Conservation (phyloP, 176 grass and related monocot genomes). For the Cenchrus purpureus region DNA sequence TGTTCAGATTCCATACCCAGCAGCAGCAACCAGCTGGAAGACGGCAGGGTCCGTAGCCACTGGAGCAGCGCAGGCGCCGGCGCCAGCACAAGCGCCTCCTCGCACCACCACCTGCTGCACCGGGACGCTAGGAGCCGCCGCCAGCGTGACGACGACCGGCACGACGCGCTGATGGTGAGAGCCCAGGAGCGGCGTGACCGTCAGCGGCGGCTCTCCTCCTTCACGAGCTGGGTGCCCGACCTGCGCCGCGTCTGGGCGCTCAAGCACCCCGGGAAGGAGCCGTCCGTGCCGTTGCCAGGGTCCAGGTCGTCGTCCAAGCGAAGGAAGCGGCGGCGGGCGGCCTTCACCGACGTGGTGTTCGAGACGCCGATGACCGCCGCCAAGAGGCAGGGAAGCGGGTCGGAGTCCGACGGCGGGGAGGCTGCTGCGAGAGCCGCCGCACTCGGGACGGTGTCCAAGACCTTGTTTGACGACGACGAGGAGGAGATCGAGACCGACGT, state of each 20-base stretch:
- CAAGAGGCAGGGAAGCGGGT: constrained; percentile 30
- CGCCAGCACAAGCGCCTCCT: not conserved
- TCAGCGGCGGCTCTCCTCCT: constrained; percentile 70
- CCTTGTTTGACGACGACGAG: constrained; percentile 54
- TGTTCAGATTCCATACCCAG: constrained; percentile 67
- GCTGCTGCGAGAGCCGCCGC: not conserved
- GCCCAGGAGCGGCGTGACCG: constrained; percentile 74
- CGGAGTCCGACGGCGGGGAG: not conserved
- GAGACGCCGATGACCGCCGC: constrained; percentile 76
- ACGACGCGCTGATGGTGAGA: constrained; percentile 48
- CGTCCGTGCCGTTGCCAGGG: not conserved
- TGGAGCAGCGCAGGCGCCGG: not conserved
- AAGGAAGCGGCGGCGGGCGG: constrained; percentile 46
- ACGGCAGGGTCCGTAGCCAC: constrained; percentile 13
- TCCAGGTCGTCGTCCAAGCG: constrained; percentile 46
- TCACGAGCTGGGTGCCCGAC: constrained; percentile 91
- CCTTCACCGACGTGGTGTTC: constrained; percentile 60
- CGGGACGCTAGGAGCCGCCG: not conserved
- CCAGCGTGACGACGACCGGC: constrained; percentile 20
- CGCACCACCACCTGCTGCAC: not conserved
- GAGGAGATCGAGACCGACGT: constrained; percentile 40
- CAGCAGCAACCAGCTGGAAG: constrained; percentile 66
- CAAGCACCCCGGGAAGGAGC: constrained; percentile 66
- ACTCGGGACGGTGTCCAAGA: constrained; percentile 59
- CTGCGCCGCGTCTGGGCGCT: constrained; percentile 83